Conservation (phyloP, 75 land plant genomes). For the Sequoiadendron giganteum region DNA sequence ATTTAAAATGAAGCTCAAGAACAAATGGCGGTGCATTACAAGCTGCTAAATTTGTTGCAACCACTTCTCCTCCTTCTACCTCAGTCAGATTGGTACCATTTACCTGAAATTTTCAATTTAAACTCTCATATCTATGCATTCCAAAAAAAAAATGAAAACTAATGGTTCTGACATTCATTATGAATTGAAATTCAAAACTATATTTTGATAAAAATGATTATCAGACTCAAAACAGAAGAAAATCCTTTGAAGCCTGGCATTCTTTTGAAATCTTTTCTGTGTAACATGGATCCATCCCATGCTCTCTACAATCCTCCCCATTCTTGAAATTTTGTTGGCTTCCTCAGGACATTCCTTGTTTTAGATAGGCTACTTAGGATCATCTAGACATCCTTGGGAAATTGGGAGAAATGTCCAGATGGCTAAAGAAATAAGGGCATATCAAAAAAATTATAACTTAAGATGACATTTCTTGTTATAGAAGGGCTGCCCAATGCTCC, state of each 20-base stretch:
- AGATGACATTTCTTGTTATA: no score
- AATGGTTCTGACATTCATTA: neutral
- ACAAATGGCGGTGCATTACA: constrained; percentile 61
- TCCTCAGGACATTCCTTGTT: no score
- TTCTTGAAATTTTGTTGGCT: no score
- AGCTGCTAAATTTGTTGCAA: constrained; percentile 54
- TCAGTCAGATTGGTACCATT: constrained; percentile 54
- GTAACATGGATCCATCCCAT: no score
- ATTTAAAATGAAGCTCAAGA: constrained; percentile 36
- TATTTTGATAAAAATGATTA: neutral
- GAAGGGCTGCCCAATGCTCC: no score
- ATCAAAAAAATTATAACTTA: no score
- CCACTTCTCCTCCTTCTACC: constrained; percentile 65
- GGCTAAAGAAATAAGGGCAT: no score
- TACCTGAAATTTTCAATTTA: constrained; percentile 29
- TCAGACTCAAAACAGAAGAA: neutral
- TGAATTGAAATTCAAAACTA: neutral
- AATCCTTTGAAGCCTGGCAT: neutral
- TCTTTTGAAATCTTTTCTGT: neutral
- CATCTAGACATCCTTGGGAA: no score
- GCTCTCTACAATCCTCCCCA: no score
- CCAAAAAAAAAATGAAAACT: neutral
- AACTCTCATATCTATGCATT: neutral
- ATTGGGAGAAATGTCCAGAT: no score
- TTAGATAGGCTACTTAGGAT: no score